Base-by-base conservation (phyloP, 1,284 basidiomycete species). In the Sanghuangporus baumii region DNA sequence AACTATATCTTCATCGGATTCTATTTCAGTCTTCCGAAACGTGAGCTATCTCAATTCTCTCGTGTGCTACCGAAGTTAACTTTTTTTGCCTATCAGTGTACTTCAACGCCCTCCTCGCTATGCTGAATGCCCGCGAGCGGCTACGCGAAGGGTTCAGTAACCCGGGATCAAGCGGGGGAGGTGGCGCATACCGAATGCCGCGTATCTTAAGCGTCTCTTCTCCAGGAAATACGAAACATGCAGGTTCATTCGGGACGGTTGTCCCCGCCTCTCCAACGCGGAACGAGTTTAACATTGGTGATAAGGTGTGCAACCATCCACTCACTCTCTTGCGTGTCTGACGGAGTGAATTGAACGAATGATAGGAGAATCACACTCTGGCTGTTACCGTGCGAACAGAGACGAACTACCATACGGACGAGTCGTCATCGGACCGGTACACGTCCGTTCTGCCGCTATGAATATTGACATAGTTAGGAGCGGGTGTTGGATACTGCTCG, bases 1-100 rank as follows among this genome's bases (percentile, higher is more conserved):
- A 69, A 68, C 56, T 70, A 68, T 61, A 55, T 70, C 48, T 70
- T 68, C 59, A 68, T 70, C 46, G 69, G 65, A 1, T 66, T 70
- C 57, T 69, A 70, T 43, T 67, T 68, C 56, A 59, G 65, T 14
- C 67, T 70, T 46, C 65, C 69, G 36, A 70, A 70, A 55, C 56
- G 69, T 69, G 40, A 9, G 40, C 40, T 12, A n/a, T n/a, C 7
- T 9, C 6, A 6, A 67, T 60, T 18, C 51, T 26, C 20, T 51
- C 36, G 6, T 11, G 31, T 23, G 14, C 34, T 47, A 9, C 20
- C 6, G 5, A 20, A n/a, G 37, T 12, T 41, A 0, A 50, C 6
- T 8, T 57, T 18, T 3, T 3, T 9, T 16, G 16, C 16, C 31
- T 54, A n/a, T 12, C 51, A 63, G 62, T 63, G 47, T 62, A 62